Conservation (phyloP, 2,329 filamentous ascomycete genomes). For the Lizonia empirigonia region DNA sequence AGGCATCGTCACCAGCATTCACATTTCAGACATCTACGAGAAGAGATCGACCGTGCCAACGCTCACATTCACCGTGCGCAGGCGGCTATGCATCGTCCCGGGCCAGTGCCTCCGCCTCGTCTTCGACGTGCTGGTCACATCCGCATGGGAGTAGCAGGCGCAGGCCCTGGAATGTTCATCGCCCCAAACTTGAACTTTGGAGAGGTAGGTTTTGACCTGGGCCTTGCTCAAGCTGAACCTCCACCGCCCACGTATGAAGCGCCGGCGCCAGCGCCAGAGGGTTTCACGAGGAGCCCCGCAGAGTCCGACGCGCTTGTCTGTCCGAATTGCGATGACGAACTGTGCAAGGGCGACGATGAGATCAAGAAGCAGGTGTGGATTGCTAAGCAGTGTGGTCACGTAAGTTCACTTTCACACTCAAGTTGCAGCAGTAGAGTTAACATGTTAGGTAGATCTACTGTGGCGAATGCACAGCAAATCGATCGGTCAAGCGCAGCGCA, state of each 20-base stretch:
- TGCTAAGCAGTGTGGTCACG: slow-evolving; percentile 88
- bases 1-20: slow-evolving; percentile 11
- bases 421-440: slow-evolving; percentile 6
- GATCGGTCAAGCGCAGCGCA: slow-evolving; percentile 43
- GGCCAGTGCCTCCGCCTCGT: slow-evolving; percentile 25
- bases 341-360: slow-evolving; percentile 72
- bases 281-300: slow-evolving; percentile 78
- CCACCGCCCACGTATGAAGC: slow-evolving; percentile 62
- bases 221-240: slow-evolving; percentile 34
- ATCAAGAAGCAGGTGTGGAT: slow-evolving; percentile 90
- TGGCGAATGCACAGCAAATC: slow-evolving; percentile 56
- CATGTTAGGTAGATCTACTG: slow-evolving; percentile 55
- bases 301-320: slow-evolving; percentile 79
- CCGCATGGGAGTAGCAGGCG: slow-evolving; percentile 22
- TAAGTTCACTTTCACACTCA: slow-evolving; percentile 54
- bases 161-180: slow-evolving; percentile 17
- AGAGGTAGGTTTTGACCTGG: slow-evolving; percentile 53
- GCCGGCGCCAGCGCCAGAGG: slow-evolving; percentile 68
- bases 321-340: slow-evolving; percentile 82
- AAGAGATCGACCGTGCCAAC: slow-evolving; percentile 28
- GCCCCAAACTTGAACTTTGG: slow-evolving; percentile 48
- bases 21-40: slow-evolving; percentile 29
- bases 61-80: slow-evolving; percentile 25
- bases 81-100: slow-evolving; percentile 18
- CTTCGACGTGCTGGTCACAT: slow-evolving; percentile 21